Evolutionary conservation across 139 green algal genomes (phyloP).

Genomic region (Astrephomene gubernaculifera): DNA sequence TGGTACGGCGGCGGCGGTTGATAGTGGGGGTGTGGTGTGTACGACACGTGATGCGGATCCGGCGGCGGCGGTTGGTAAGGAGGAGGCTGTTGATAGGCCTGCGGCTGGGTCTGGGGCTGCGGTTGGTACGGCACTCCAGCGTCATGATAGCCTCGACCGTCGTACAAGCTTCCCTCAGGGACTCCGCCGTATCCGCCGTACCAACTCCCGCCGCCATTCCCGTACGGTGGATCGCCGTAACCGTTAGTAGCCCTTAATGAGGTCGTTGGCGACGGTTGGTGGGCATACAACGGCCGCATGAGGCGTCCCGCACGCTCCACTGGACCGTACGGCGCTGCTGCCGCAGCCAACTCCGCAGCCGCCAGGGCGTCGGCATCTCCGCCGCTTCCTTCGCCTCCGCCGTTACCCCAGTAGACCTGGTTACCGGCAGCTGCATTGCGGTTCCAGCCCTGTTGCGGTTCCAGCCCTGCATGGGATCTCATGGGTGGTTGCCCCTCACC

Average conservation of each 20-base stretch:
- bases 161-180: too few species aligned
- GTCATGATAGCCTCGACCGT: too few species aligned
- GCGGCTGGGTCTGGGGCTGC: background rate
- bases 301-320: background rate
- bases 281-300: constrained; percentile 17
- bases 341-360: constrained; percentile 10
- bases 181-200: background rate
- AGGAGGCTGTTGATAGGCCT: background rate
- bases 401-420: background rate
- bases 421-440: background rate
- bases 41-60: background rate
- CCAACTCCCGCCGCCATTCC: background rate
- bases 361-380: too few species aligned
- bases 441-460: background rate
- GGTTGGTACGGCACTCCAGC: background rate
- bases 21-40: background rate
- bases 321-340: constrained; percentile 8
- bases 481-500: background rate
- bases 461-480: too few species aligned
- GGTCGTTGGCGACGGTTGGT: background rate
- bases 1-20: background rate
- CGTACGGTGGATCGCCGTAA: background rate
- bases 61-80: background rate
- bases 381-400: background rate
- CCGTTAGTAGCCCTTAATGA: background rate